Base-by-base conservation (phyloP, 306 rosid genomes). In the Acacia confusa region DNA sequence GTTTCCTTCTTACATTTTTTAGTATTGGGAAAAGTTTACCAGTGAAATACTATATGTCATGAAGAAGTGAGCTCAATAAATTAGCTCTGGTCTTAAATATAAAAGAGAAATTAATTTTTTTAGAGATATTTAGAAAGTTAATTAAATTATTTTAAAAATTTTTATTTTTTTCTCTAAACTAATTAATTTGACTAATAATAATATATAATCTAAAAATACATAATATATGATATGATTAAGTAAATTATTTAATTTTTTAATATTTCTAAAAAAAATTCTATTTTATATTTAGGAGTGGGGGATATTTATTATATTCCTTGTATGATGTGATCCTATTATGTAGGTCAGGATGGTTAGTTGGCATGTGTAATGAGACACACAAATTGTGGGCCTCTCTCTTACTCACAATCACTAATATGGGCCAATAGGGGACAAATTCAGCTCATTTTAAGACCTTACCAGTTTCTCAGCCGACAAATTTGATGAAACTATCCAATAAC, bases 401-500 rank as follows among this genome's bases (percentile, higher is more conserved):
- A 5, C 6, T 5, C 40, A 6, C 40, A 36, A 7, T 72, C 32
- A 47, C 2, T 72, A n/a, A 81, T 77, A 72, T 78, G 87, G 74
- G 64, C 7, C 36, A 47, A 61, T 27, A 48, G 34, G 25, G 25
- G 74, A 25, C 74, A 55, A n/a, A 20, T 17, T 75, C 48, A 79
- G 36, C n/a, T 77, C 20, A 48, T 44, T 40, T 11, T 19, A 68
- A 22, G 32, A 28, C 16, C 13, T 52, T 52, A 14, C 6, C 45
- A 16, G 52, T 60, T 28, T 20, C 70, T 65, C 84, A 57, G 82
- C 84, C 86, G 81, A 81, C 84, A 83, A 70, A 28, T 63, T 48
- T 65, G 76, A 84, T 74, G 52, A 50, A 47, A 45, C 38, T 47
- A 15, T 24, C 38, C 30, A 40, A 28, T 61, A 47, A 78, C 24